Evolutionary conservation across 2,329 filamentous ascomycete genomes (phyloP).

Genomic region (Dactylellina drechsleri): DNA sequence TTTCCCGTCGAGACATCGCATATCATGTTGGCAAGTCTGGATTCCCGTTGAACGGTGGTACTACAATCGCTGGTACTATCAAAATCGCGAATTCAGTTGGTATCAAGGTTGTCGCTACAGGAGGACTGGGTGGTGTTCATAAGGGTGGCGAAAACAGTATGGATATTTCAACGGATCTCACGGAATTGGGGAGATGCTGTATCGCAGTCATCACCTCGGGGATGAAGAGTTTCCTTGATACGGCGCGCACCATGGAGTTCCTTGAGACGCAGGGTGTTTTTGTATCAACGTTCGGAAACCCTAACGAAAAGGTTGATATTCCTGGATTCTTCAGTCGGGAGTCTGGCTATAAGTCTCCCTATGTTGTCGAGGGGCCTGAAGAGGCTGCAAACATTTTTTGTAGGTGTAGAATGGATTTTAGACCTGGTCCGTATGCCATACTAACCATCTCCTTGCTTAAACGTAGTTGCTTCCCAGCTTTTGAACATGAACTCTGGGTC

Average conservation of each 20-base stretch:
- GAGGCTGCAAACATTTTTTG: constrained; percentile 90
- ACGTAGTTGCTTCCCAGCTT: constrained; percentile 68
- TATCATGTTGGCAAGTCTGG: constrained; percentile 80
- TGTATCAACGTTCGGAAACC: constrained; percentile 85
- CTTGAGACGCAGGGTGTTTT: constrained; percentile 76
- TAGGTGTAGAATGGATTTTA: constrained; percentile 58
- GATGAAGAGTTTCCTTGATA: constrained; percentile 95
- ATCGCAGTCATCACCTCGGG: constrained; percentile 90
- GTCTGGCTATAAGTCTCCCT: constrained; percentile 82
- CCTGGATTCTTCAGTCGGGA: constrained; percentile 93
- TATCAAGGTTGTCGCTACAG: constrained; percentile 92
- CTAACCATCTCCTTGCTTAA: neutral
- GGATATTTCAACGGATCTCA: constrained; percentile 95
- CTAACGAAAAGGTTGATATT: constrained; percentile 76
- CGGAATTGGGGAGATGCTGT: constrained; percentile 87
- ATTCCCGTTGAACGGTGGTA: constrained; percentile 78
- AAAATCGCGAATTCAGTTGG: constrained; percentile 84
- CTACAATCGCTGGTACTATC: constrained; percentile 94
- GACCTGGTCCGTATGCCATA: neutral
- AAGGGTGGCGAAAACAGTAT: constrained; percentile 84
- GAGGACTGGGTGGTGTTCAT: constrained; percentile 93
- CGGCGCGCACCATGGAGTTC: constrained; percentile 84
- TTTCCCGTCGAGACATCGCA: constrained; percentile 86
- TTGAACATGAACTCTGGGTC: constrained; percentile 81
- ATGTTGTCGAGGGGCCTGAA: constrained; percentile 75